Evolutionary conservation across 148 eudicot species (phyloP).

Genomic region (Rhododendron griersonianum): DNA sequence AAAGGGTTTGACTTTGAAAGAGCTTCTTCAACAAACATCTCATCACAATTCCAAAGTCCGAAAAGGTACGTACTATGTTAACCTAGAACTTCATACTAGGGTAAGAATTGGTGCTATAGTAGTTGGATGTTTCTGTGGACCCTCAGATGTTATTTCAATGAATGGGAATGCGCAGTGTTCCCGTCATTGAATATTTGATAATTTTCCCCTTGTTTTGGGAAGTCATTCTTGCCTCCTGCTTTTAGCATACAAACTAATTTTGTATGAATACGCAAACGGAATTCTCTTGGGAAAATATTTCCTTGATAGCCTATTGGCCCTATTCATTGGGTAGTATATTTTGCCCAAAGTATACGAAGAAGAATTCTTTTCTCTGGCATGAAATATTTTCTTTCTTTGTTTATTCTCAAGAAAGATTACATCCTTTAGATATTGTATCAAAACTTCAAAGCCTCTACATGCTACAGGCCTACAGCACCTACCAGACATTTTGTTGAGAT

Average conservation of each 20-base stretch:
- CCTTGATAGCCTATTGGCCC: neutral
- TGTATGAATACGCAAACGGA: neutral
- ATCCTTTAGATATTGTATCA: neutral
- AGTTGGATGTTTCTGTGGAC: neutral
- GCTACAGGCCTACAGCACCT: neutral
- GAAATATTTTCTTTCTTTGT: neutral
- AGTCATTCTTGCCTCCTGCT: neutral
- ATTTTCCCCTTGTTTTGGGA: neutral
- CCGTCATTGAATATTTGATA: neutral
- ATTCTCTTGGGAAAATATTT: neutral
- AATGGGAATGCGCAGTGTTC: neutral
- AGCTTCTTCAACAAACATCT: slow-evolving; percentile 91
- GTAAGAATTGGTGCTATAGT: neutral
- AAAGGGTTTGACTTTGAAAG: slow-evolving; percentile 88
- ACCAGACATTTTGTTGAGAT: neutral
- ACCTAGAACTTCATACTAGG: neutral
- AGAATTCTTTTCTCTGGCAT: neutral
- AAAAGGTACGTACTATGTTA: slow-evolving; percentile 43
- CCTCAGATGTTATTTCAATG: neutral
- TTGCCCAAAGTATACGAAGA: neutral
- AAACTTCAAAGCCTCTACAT: neutral
- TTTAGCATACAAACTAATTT: neutral
- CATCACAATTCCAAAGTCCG: slow-evolving; percentile 93
- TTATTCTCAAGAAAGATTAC: neutral
- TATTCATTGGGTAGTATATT: neutral